Percentiles rank a stretch among this genome's conserved stretches.
phyloP scores from a whole-genome alignment of 2,329 filamentous ascomycete genomes.

The Bipolaris oryzae region DNA sequence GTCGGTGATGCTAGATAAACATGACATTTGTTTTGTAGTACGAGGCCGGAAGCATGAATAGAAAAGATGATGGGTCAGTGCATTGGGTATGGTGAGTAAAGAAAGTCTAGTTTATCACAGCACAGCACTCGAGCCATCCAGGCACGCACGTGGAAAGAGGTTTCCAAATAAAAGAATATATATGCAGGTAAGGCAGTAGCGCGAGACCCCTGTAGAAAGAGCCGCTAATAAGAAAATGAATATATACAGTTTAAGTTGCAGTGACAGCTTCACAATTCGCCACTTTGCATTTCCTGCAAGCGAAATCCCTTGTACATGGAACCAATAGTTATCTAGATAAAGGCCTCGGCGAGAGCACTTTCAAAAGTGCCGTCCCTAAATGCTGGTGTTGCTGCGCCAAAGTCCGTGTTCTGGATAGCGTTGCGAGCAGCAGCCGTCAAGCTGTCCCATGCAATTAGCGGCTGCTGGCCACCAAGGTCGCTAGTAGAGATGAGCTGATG shows the following conservation, averaged over 20 bases:
- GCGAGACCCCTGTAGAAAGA: too few relatives aligned
- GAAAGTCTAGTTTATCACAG: not conserved
- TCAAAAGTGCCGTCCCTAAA: conserved; percentile 57
- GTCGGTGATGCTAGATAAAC: not conserved
- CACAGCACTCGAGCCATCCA: not conserved
- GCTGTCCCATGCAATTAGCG: conserved; percentile 58
- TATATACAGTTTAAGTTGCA: too few relatives aligned
- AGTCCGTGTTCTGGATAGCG: conserved; percentile 55
- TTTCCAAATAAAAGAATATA: too few relatives aligned
- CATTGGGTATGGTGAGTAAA: not conserved
- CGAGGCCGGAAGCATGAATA: not conserved
- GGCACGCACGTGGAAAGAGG: not conserved
- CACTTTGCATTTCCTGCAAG: too few relatives aligned
- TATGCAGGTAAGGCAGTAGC: too few relatives aligned
- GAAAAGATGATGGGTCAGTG: not conserved
- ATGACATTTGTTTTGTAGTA: not conserved
- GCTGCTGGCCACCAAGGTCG: conserved; percentile 53
- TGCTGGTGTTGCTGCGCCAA: conserved; percentile 55
- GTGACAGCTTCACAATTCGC: too few relatives aligned
- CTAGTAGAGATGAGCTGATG: conserved; percentile 54
- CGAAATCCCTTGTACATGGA: too few relatives aligned
- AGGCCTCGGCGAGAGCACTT: conserved; percentile 51
- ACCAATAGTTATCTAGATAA: conserved; percentile 10
- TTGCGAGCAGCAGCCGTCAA: conserved; percentile 51
- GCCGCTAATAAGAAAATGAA: too few relatives aligned